phyloP scores from a whole-genome alignment of 768 basidiomycete species.

The Fomitopsis pulvina region DNA sequence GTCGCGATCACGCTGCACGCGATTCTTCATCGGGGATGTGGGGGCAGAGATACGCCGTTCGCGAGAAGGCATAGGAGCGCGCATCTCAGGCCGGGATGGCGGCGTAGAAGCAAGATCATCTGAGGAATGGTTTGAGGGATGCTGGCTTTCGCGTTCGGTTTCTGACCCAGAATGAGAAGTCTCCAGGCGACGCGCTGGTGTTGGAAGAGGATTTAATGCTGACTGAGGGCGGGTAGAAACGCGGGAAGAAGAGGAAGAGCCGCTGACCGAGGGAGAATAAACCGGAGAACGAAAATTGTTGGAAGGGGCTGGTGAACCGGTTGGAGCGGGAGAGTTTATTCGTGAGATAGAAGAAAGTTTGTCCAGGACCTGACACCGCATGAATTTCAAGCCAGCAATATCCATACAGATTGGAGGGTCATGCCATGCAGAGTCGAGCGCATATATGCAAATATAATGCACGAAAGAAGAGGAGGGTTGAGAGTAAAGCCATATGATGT shows the following conservation, averaged over 20 bases:
- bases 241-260: slow-evolving; percentile 27
- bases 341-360: slow-evolving; percentile 58
- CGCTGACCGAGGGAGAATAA: slow-evolving; percentile 29
- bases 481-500: no score
- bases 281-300: slow-evolving; percentile 24
- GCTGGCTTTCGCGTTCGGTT: slow-evolving; percentile 64
- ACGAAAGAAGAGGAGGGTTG: no score
- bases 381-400: not conserved
- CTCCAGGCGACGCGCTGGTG: slow-evolving; percentile 16
- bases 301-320: slow-evolving; percentile 38
- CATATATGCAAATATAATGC: not conserved
- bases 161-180: slow-evolving; percentile 62
- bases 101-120: slow-evolving; percentile 5
- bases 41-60: slow-evolving; percentile 44
- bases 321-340: slow-evolving; percentile 49
- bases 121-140: slow-evolving; percentile 27
- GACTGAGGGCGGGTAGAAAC: slow-evolving; percentile 22
- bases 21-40: slow-evolving; percentile 32
- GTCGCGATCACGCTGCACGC: slow-evolving; percentile 11
- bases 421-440: not conserved
- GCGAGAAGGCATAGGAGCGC: slow-evolving; percentile 24
- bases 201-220: slow-evolving; percentile 21
- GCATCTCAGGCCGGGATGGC: slow-evolving; percentile 15
- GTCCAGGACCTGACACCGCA: slow-evolving; percentile 47
- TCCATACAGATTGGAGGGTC: not conserved